A percentile compares a stretch with the other conserved stretches of the same genome.
phyloP scores from a whole-genome alignment of 371 early-diverging fungal genomes.

The Racocetra persica region DNA sequence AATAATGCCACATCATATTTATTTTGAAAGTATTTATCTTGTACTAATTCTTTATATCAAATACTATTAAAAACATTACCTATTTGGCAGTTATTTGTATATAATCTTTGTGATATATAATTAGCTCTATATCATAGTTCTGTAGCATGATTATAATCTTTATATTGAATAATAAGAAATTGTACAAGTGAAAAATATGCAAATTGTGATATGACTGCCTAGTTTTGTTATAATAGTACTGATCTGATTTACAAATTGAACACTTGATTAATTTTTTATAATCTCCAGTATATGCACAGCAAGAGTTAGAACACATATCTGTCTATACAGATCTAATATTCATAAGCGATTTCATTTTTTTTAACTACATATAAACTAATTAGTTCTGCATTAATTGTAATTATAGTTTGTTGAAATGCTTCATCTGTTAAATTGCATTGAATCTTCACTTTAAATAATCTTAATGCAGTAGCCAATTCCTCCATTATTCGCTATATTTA shows the following conservation, averaged over 20 bases:
- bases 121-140: background rate
- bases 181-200: background rate
- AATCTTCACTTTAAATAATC: constrained; percentile 8
- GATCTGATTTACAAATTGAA: too few relatives aligned
- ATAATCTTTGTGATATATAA: background rate
- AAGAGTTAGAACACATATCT: too few relatives aligned
- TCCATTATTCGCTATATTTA: background rate
- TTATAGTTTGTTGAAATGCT: background rate
- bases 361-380: constrained; percentile 1
- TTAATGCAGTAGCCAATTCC: background rate
- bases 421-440: constrained; percentile 15
- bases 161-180: background rate
- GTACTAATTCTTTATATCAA: background rate
- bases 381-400: background rate
- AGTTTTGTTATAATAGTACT: background rate
- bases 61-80: background rate
- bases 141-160: background rate
- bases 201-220: background rate
- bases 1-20: background rate
- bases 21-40: background rate
- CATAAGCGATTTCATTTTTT: background rate
- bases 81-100: background rate
- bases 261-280: too few relatives aligned
- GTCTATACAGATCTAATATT: too few relatives aligned
- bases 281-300: too few relatives aligned